These are phyloP conservation scores for Neopestalotiopsis sp. DNA, from an alignment of 2,329 filamentous ascomycete species.

Conservation along the genomic window DNA sequence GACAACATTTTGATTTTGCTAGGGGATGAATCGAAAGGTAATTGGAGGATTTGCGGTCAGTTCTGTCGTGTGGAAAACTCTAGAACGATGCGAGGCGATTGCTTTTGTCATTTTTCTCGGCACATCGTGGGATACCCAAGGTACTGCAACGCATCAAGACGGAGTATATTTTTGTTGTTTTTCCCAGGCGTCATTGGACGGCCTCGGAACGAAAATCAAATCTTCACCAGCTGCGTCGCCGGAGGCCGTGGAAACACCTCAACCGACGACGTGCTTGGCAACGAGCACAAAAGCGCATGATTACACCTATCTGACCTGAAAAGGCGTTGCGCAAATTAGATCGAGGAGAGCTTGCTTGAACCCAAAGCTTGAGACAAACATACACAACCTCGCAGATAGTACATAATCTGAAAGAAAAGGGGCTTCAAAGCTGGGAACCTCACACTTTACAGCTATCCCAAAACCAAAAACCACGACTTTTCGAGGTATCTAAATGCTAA, in stretches of 20 bases:
- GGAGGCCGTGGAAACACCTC: conserved; percentile 6
- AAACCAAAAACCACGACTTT: conserved; percentile 18
- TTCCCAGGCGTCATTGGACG: conserved; percentile 11
- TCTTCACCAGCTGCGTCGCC: conserved; percentile 15
- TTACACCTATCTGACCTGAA: conserved; percentile 35
- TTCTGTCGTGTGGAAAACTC: background rate
- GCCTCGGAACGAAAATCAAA: conserved; percentile 6
- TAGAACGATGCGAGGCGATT: conserved; percentile 9
- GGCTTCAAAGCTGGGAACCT: conserved; percentile 29
- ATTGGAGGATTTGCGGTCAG: background rate
- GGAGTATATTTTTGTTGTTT: conserved; percentile 9
- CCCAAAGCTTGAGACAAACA: conserved; percentile 31
- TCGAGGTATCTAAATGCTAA: conserved; percentile 19
- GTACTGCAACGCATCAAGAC: conserved; percentile 15
- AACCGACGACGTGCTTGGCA: conserved; percentile 10
- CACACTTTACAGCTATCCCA: background rate
- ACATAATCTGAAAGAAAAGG: conserved; percentile 34
- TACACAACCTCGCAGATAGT: conserved; percentile 39
- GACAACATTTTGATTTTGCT: background rate
- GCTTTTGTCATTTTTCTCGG: background rate
- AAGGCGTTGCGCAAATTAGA: conserved; percentile 36
- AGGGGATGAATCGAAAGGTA: background rate
- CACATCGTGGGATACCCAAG: conserved; percentile 9
- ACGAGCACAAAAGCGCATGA: conserved; percentile 26
- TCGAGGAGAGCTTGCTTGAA: conserved; percentile 31